Base-by-base conservation (phyloP, 2,329 filamentous ascomycete species). In the Penicillium brasilianum region DNA sequence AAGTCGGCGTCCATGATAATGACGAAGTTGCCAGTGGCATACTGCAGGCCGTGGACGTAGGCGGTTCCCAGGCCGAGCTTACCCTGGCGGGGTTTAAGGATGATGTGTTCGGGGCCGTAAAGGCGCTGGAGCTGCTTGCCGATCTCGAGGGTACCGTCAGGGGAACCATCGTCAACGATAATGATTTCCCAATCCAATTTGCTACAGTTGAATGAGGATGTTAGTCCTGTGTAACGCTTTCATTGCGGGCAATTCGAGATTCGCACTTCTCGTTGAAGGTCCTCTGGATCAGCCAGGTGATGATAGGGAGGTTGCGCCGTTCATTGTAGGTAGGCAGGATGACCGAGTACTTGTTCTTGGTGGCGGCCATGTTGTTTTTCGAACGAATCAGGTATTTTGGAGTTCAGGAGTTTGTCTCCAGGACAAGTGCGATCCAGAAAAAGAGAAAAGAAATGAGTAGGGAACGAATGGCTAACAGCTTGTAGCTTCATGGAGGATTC, bases 1-100 rank as follows among this genome's bases (percentile, higher is more conserved):
- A 99, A 99, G 82, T 99, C 95, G 80, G 96, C 95, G 83, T 99
- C 95, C 95, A 99, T 99, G 85, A 99, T 99, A 84, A 99, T 92
- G 76, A 99, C 92, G 75, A 88, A 98, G 85, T 96, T 97, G 72
- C 95, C 95, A 22, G 88, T 93, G 25, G 86, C 90, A 76, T 91
- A 98, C 77, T 97, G 87, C 62, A 99, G 85, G 55, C 94, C 94
- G 80, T 97, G 93, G 41, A 97, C 92, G 81, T 98, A 98, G 52
- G 94, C 94, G 2, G 94, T 97, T 69, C 94, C 94, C 53, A 98
- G 89, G n/a, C 94, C 94, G 41, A 97, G 90, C 82, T 98, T 99
- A 76, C 96, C 96, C 44, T 92, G 86, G 73, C 96, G 93, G 25
- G 92, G 87, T 81, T 95, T 91, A 67, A 99, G 89, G 69, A 91